These are phyloP conservation scores for Ustilago bromivora DNA, from an alignment of 1,284 basidiomycete species.

Conservation along the genomic window DNA sequence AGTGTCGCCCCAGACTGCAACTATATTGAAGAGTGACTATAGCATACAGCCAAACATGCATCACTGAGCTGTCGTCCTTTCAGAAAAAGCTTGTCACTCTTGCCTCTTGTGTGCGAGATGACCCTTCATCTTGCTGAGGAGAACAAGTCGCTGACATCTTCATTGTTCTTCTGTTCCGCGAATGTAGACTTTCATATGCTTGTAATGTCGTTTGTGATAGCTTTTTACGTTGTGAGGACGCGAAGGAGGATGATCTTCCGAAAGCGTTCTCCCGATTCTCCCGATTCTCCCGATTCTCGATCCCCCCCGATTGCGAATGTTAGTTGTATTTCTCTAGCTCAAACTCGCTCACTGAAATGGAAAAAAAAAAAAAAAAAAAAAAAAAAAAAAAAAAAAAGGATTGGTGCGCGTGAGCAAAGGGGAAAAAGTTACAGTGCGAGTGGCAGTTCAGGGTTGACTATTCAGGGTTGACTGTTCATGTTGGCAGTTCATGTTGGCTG, in stretches of 20 bases:
- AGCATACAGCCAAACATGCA: slow-evolving; percentile 59
- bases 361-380: not conserved
- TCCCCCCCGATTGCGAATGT: no score
- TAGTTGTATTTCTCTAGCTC: not conserved
- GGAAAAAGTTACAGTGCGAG: not conserved
- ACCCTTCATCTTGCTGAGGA: not conserved
- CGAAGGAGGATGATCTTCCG: no score
- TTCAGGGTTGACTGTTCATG: not conserved
- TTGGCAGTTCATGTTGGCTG: not conserved
- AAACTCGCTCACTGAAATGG: not conserved
- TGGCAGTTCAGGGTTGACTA: not conserved
- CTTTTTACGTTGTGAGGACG: not conserved
- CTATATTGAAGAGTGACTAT: slow-evolving; percentile 56
- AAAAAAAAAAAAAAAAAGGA: no score
- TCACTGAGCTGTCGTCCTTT: slow-evolving; percentile 54
- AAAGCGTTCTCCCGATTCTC: not conserved
- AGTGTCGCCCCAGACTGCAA: slow-evolving; percentile 63
- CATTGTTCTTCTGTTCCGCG: not conserved
- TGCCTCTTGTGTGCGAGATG: not conserved
- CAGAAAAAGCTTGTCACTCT: not conserved
- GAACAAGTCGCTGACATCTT: slow-evolving; percentile 6
- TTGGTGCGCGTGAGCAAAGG: not conserved
- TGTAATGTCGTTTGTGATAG: not conserved
- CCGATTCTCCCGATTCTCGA: not conserved
- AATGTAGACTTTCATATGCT: not conserved